Percentiles rank a stretch among this genome's conserved stretches.
These are phyloP conservation scores for Crithidia bombi DNA, from an alignment of 208 protist genomes.

Conservation along the genomic window DNA sequence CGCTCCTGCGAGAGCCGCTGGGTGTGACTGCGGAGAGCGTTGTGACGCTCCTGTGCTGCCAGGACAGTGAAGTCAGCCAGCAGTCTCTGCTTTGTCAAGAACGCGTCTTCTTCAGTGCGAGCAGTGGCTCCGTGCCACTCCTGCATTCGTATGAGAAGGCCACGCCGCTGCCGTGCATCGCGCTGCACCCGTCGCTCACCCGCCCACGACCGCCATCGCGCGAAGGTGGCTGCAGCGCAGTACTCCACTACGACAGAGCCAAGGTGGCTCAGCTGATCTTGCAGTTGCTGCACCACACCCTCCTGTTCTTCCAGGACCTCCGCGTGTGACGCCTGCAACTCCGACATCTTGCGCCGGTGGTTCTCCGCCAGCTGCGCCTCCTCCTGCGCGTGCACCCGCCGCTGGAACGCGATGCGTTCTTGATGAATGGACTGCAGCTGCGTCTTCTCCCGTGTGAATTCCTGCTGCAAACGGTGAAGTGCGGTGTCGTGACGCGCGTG, in stretches of 20 bases:
- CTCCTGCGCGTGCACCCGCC: conserved; percentile 19
- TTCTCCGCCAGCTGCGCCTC: conserved; percentile 11
- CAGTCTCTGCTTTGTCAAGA: not conserved
- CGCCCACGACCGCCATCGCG: conserved; percentile 39
- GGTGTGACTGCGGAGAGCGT: not conserved
- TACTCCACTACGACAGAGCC: conserved; percentile 50
- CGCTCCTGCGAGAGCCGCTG: conserved; percentile 6
- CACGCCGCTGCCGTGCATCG: conserved; percentile 4
- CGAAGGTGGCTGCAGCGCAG: conserved; percentile 46
- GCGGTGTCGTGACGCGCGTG: conserved; percentile 9
- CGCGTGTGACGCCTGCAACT: conserved; percentile 3
- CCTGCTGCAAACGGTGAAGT: conserved; percentile 14
- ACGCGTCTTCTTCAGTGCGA: not conserved
- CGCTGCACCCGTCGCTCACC: conserved; percentile 19
- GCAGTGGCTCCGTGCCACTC: conserved; percentile 6
- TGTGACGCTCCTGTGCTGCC: not conserved
- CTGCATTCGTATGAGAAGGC: not conserved
- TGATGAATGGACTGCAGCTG: conserved; percentile 33
- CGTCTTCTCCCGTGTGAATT: conserved; percentile 10
- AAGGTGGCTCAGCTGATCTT: conserved; percentile 15
- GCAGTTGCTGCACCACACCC: conserved; percentile 1
- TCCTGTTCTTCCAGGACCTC: conserved; percentile 5
- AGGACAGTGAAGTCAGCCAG: not conserved
- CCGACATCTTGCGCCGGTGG: conserved; percentile 8
- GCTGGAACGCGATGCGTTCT: conserved; percentile 25